Conservation (phyloP, 225 moss, liverwort and hornwort species). For the Takakia lepidozioides region DNA sequence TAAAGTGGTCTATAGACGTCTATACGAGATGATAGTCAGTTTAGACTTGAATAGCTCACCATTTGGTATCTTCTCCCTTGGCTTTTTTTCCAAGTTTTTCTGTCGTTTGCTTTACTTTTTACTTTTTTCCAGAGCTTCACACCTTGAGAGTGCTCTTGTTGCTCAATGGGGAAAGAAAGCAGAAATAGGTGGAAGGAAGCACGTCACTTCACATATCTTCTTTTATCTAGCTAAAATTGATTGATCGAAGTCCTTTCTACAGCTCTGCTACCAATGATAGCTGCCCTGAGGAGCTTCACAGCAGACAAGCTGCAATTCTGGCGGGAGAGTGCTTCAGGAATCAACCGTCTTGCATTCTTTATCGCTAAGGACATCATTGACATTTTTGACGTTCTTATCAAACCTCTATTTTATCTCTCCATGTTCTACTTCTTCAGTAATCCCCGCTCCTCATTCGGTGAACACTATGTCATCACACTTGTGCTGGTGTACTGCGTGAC, state of each 20-base stretch:
- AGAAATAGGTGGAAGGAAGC: too few species aligned
- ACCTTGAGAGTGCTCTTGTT: too few species aligned
- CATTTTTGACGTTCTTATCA: conserved; percentile 65
- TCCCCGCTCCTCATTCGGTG: conserved; percentile 60
- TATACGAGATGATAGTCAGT: too few species aligned
- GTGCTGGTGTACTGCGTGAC: conserved; percentile 83
- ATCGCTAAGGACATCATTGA: conserved; percentile 80
- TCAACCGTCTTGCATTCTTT: conserved; percentile 72
- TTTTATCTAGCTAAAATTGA: conserved; percentile 23
- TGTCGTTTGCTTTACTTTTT: too few species aligned
- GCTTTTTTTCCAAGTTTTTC: too few species aligned
- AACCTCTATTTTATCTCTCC: conserved; percentile 71
- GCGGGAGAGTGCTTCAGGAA: conserved; percentile 94
- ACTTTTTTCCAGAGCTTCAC: too few species aligned
- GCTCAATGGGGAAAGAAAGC: too few species aligned
- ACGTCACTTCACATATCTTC: conserved; percentile 19
- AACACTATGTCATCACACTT: conserved; percentile 66
- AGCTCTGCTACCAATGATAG: conserved; percentile 89
- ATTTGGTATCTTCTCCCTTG: too few species aligned
- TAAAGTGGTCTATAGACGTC: too few species aligned
- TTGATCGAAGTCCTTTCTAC: conserved; percentile 14
- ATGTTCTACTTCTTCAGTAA: conserved; percentile 94
- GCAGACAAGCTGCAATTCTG: conserved; percentile 77
- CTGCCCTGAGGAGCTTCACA: conserved; percentile 77
- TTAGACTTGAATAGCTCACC: too few species aligned